These are phyloP conservation scores for Melaleuca quinquenervia DNA, from an alignment of 345 rosid genomes.

Conservation along the genomic window DNA sequence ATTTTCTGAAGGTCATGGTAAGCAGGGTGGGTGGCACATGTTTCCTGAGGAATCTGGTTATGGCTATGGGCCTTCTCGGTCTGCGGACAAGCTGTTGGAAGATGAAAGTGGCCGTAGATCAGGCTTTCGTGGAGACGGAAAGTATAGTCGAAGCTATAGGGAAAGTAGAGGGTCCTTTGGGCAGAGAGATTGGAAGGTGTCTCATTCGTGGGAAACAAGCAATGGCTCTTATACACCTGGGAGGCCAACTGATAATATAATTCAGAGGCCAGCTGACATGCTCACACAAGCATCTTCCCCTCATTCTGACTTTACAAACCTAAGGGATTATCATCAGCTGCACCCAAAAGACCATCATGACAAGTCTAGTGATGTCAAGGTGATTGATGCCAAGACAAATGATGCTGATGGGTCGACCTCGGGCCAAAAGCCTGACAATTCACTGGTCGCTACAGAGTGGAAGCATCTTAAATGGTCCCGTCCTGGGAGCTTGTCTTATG, in stretches of 20 bases:
- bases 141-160: conserved; percentile 48
- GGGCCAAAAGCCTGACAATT: conserved; percentile 40
- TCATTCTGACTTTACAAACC: conserved; percentile 30
- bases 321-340: conserved; percentile 34
- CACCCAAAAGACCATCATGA: conserved; percentile 46
- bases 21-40: conserved; percentile 75
- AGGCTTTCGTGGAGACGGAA: conserved; percentile 54
- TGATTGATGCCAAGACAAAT: background rate
- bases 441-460: conserved; percentile 40
- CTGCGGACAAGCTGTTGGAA: conserved; percentile 47
- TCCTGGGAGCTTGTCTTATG: conserved; percentile 71
- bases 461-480: conserved; percentile 67
- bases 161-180: conserved; percentile 53
- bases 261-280: conserved; percentile 40
- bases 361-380: conserved; percentile 20
- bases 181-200: conserved; percentile 63
- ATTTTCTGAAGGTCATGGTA: conserved; percentile 69
- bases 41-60: conserved; percentile 59
- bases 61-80: conserved; percentile 42
- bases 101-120: conserved; percentile 43
- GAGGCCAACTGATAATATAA: conserved; percentile 46
- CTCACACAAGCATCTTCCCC: conserved; percentile 28
- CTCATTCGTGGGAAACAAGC: conserved; percentile 50
- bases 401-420: conserved; percentile 32
- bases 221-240: conserved; percentile 47